Conservation (phyloP, 495 filamentous ascomycete genomes). For the Aspergillus sparsus region DNA sequence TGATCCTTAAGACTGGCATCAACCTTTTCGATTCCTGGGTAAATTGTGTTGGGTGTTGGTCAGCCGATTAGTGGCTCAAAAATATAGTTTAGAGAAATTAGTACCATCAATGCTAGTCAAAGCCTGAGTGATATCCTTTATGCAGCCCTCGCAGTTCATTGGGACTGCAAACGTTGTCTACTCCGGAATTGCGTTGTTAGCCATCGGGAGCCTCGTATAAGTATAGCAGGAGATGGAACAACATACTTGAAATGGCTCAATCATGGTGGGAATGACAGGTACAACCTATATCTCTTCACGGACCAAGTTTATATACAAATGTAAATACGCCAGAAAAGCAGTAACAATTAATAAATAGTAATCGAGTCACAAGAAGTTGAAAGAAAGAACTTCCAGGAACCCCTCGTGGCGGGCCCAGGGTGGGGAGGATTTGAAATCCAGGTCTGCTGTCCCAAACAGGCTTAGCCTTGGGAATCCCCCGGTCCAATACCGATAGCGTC, state of each 20-base stretch:
- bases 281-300: not conserved
- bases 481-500: conserved; percentile 34
- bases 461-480: conserved; percentile 16
- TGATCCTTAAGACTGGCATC: conserved; percentile 51
- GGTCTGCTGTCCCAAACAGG: not conserved
- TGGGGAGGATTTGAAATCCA: conserved; percentile 18
- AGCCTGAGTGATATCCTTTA: conserved; percentile 77
- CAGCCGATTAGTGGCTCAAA: conserved; percentile 14
- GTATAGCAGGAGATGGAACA: not conserved
- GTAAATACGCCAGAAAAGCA: not conserved
- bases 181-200: conserved; percentile 2
- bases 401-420: conserved; percentile 11
- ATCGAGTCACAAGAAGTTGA: conserved; percentile 12
- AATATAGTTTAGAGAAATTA: not conserved
- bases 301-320: not conserved
- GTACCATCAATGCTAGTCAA: conserved; percentile 71
- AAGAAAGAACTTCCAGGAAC: not conserved
- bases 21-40: conserved; percentile 48
- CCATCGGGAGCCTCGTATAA: not conserved
- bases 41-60: not conserved
- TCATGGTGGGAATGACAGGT: conserved; percentile 42
- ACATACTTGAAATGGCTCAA: conserved; percentile 60
- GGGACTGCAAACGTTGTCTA: conserved; percentile 95
- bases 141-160: conserved; percentile 84
- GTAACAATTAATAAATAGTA: not conserved